These are phyloP conservation scores for Pisolithus tinctorius DNA, from an alignment of 768 basidiomycete genomes.

Conservation along the genomic window DNA sequence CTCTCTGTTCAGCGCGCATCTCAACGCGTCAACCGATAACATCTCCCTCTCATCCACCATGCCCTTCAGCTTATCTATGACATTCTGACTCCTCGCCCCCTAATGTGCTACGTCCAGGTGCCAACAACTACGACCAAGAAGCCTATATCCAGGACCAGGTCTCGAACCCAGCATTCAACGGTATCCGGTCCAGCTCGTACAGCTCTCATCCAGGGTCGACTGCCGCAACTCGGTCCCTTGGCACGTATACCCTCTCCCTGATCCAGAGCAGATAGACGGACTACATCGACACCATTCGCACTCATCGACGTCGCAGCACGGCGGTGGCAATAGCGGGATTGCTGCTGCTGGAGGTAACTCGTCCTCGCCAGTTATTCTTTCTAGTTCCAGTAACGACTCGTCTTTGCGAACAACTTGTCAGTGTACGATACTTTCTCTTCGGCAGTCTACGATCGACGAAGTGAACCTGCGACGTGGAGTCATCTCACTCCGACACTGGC, in stretches of 20 bases:
- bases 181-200: conserved; percentile 81
- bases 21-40: conserved; percentile 89
- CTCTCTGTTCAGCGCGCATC: conserved; percentile 32
- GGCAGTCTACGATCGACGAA: conserved; percentile 86
- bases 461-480: conserved; percentile 97
- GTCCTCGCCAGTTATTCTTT: conserved; percentile 53
- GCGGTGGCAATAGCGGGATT: conserved; percentile 5
- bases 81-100: too few species aligned
- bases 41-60: conserved; percentile 94
- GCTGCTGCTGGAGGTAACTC: conserved; percentile 21
- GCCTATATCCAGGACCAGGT: conserved; percentile 38
- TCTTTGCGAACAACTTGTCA: conserved; percentile 87
- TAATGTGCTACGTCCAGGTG: conserved; percentile 37
- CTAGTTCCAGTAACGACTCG: conserved; percentile 54
- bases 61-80: conserved; percentile 45
- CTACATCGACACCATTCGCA: conserved; percentile 62
- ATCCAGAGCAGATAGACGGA: conserved; percentile 82
- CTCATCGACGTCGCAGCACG: conserved; percentile 33
- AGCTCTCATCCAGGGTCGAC: conserved; percentile 40
- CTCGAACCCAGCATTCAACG: conserved; percentile 20
- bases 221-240: conserved; percentile 62
- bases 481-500: conserved; percentile 90
- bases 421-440: conserved; percentile 95
- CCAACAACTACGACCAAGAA: conserved; percentile 62
- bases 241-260: conserved; percentile 76